These are phyloP conservation scores for Protomyces inundatus DNA, from an alignment of 1,139 yeast species.

Conservation along the genomic window DNA sequence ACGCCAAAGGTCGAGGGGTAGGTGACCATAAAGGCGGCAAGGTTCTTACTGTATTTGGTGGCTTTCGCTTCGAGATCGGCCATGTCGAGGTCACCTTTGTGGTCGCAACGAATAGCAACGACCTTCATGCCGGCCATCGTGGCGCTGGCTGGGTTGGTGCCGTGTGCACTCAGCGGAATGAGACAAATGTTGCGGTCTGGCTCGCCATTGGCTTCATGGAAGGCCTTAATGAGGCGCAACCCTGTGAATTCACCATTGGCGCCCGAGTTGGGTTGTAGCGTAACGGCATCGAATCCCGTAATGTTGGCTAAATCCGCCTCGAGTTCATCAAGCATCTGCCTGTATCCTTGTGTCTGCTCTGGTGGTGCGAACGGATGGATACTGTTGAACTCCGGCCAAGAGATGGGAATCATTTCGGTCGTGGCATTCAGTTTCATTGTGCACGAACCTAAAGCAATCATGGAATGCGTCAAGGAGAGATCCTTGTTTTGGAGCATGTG, in stretches of 20 bases:
- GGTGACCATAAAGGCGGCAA: conserved; percentile 93
- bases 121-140: conserved; percentile 96
- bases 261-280: conserved; percentile 94
- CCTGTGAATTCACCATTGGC: conserved; percentile 99
- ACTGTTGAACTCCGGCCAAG: conserved; percentile 86
- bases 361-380: conserved; percentile 90
- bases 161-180: conserved; percentile 96
- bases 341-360: conserved; percentile 81
- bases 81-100: conserved; percentile 80
- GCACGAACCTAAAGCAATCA: conserved; percentile 97
- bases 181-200: conserved; percentile 74
- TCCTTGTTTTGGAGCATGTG: conserved; percentile 83
- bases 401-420: conserved; percentile 86
- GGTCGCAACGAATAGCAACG: conserved; percentile 79
- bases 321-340: conserved; percentile 65
- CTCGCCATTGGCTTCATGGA: conserved; percentile 68
- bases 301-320: conserved; percentile 83
- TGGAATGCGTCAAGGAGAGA: conserved; percentile 85
- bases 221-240: conserved; percentile 74
- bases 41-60: conserved; percentile 56
- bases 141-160: conserved; percentile 97
- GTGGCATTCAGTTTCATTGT: conserved; percentile 97
- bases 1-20: conserved; percentile 96
- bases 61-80: conserved; percentile 71
- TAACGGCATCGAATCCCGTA: conserved; percentile 90